Percentiles rank a stretch among this genome's conserved stretches.
Conservation (phyloP, 2,329 filamentous ascomycete genomes). For the Decorospora gaudefroyi region DNA sequence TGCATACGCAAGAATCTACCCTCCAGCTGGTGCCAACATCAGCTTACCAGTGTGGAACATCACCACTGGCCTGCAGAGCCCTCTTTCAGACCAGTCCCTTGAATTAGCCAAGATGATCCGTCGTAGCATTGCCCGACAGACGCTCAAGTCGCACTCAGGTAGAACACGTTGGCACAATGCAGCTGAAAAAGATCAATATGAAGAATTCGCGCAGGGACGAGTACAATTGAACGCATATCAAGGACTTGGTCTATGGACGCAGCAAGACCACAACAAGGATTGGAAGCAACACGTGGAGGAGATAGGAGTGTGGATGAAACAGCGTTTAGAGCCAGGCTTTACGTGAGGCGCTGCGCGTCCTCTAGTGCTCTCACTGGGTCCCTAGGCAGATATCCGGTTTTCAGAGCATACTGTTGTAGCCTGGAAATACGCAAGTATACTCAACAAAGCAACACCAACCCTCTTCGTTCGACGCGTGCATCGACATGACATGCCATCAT, state of each 20-base stretch:
- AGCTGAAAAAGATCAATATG: conserved; percentile 36
- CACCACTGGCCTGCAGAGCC: conserved; percentile 45
- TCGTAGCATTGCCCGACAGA: conserved; percentile 47
- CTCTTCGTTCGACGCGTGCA: too few relatives aligned
- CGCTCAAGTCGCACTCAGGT: conserved; percentile 29
- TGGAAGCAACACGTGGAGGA: conserved; percentile 21
- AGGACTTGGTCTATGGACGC: conserved; percentile 37
- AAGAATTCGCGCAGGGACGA: conserved; percentile 30
- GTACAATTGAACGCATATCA: conserved; percentile 21
- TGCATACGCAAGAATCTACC: conserved; percentile 50
- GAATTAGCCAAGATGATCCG: conserved; percentile 50
- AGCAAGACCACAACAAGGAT: conserved; percentile 9
- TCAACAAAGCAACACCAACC: too few relatives aligned
- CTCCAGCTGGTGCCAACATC: conserved; percentile 48
- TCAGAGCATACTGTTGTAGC: too few relatives aligned
- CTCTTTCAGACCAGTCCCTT: conserved; percentile 48
- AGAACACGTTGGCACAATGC: conserved; percentile 32
- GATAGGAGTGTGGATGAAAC: conserved; percentile 38
- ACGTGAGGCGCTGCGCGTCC: too few relatives aligned
- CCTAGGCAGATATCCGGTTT: too few relatives aligned
- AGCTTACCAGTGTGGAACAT: conserved; percentile 51
- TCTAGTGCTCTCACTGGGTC: too few relatives aligned
- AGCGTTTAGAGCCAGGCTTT: conserved; percentile 17
- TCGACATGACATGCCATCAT: too few relatives aligned
- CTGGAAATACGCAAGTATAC: too few relatives aligned